These are phyloP conservation scores for Neurospora sublineolata DNA, from an alignment of 495 filamentous ascomycete species.

Conservation along the genomic window DNA sequence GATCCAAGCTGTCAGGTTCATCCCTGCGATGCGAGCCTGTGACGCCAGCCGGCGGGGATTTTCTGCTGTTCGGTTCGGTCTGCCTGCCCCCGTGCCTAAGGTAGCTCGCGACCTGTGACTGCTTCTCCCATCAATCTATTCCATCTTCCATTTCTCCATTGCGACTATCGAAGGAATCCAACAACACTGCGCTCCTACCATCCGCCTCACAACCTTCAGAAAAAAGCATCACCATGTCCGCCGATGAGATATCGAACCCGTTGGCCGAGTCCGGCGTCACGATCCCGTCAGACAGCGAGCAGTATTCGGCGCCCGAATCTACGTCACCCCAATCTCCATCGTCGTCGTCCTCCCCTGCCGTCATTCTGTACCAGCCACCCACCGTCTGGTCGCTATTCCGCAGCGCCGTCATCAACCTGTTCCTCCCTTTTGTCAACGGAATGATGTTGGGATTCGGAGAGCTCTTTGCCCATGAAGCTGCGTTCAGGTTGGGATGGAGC, in stretches of 20 bases:
- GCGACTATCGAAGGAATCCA: not conserved
- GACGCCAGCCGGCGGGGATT: not conserved
- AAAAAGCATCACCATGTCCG: conserved; percentile 25
- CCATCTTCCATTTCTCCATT: not conserved
- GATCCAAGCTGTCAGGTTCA: not conserved
- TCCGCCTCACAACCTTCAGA: not conserved
- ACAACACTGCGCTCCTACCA: not conserved
- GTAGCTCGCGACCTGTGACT: not conserved
- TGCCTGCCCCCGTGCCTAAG: not conserved
- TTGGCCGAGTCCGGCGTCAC: conserved; percentile 73
- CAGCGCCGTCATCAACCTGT: conserved; percentile 85
- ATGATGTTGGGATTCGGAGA: conserved; percentile 98
- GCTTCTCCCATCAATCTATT: not conserved
- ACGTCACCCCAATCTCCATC: conserved; percentile 41
- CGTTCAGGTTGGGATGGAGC: conserved; percentile 85
- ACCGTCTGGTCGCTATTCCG: conserved; percentile 74
- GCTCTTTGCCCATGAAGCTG: conserved; percentile 87
- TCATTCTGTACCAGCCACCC: conserved; percentile 84
- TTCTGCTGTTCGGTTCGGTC: not conserved
- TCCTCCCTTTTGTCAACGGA: conserved; percentile 93
- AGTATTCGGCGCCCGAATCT: conserved; percentile 62
- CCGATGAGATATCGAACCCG: conserved; percentile 43
- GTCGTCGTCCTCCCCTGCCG: conserved; percentile 55
- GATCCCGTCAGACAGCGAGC: conserved; percentile 83
- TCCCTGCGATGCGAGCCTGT: not conserved